Base-by-base conservation (phyloP, 768 basidiomycete genomes). In the Kwoniella bestiolae region DNA sequence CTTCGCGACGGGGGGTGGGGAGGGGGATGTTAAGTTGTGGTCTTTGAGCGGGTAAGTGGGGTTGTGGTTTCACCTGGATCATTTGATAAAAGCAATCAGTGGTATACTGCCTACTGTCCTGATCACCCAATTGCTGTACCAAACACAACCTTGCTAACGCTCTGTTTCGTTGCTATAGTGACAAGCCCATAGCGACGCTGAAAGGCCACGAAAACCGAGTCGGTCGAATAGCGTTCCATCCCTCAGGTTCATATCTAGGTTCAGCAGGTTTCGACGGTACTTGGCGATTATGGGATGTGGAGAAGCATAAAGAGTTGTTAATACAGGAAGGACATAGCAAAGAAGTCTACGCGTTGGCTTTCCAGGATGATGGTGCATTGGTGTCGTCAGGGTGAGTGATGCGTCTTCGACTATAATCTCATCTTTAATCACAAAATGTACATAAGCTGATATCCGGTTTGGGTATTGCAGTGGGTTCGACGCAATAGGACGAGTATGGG, bases 391-490 rank as follows among this genome's bases (percentile, higher is more conserved):
- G 94, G 94, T 96, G 75, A 51, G 88, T 82, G 12, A 29, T 18
- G 8, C 12, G 12, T 5, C 34, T 35, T 35, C 34, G 57, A 32
- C 11, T 41, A 2, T 41, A 16, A n/a, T 28, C 23, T 3, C 14
- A 11, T 31, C 21, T 32, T 35, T 1, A 34, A 26, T 14, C 16
- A 6, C 34, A 6, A 31, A 18, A 26, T 32, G 1, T 21, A 1
- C 5, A 26, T 16, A 26, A 12, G 31, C n/a, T n/a, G 16, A 28
- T 60, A 23, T 3, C 28, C 31, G 21, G 29, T 58, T 25, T 70
- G n/a, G n/a, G n/a, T n/a, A n/a, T n/a, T n/a, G n/a, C n/a, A 97
- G 94, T 32, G 96, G 96, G 23, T 86, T 98, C 25, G 96, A 99
- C 75, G 94, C 94, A 1, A 93, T 98, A 74, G 96, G 93, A 0